These are phyloP conservation scores for Amesomyces nigricolor DNA, from an alignment of 2,329 filamentous ascomycete genomes.

Conservation along the genomic window DNA sequence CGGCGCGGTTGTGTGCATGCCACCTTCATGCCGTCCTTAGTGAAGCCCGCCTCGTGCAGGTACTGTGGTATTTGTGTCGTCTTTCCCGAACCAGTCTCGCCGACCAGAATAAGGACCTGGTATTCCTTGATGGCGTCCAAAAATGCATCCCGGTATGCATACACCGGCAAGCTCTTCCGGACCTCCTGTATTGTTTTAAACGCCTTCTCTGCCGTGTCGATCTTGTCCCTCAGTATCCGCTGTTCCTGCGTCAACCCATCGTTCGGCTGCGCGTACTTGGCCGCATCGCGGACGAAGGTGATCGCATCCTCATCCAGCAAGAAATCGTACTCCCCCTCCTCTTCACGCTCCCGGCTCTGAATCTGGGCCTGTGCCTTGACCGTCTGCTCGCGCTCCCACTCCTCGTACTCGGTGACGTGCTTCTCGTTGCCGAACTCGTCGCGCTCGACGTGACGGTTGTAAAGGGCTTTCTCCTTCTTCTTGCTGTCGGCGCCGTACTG, in stretches of 20 bases:
- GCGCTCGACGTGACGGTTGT: conserved; percentile 81
- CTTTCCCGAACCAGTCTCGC: conserved; percentile 92
- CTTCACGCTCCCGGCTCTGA: conserved; percentile 63
- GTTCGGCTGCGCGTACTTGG: conserved; percentile 24
- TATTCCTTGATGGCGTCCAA: conserved; percentile 79
- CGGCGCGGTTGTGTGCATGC: conserved; percentile 91
- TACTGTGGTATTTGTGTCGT: conserved; percentile 95
- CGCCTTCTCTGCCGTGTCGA: conserved; percentile 84
- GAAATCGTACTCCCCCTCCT: conserved; percentile 83
- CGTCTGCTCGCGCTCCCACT: conserved; percentile 90
- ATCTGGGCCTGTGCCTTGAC: conserved; percentile 86
- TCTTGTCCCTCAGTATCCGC: conserved; percentile 68
- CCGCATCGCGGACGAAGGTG: conserved; percentile 27
- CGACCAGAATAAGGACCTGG: conserved; percentile 86
- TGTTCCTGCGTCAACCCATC: conserved; percentile 68
- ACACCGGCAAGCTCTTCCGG: conserved; percentile 84
- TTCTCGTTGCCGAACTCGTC: conserved; percentile 85
- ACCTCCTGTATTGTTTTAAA: conserved; percentile 86
- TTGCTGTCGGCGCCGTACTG: conserved; percentile 88
- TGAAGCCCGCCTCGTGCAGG: conserved; percentile 84
- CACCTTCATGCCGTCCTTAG: conserved; percentile 75
- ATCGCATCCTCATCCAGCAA: conserved; percentile 72
- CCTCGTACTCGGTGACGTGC: conserved; percentile 88
- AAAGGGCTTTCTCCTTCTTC: conserved; percentile 83
- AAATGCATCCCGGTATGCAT: conserved; percentile 78